These are phyloP conservation scores for Saccharomycopsis crataegensis DNA, from an alignment of 1,139 yeast genomes.

Conservation along the genomic window DNA sequence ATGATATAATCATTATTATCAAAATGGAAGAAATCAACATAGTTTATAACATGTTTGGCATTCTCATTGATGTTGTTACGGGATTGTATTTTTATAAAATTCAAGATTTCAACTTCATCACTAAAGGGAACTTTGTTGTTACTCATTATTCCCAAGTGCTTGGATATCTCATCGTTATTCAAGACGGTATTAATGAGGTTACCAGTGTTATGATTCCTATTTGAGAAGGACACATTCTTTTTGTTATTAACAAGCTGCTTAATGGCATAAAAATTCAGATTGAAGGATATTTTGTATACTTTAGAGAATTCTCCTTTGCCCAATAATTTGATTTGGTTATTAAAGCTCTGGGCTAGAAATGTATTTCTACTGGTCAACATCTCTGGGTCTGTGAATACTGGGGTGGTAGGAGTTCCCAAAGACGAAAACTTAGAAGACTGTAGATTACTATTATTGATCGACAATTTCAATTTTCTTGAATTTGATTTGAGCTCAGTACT, in stretches of 20 bases:
- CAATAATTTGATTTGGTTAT: slow-evolving; percentile 46
- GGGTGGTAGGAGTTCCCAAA: slow-evolving; percentile 19
- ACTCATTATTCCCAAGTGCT: slow-evolving; percentile 41
- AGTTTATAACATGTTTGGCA: slow-evolving; percentile 55
- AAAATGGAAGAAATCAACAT: slow-evolving; percentile 68
- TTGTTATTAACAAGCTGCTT: slow-evolving; percentile 46
- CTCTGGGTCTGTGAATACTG: slow-evolving; percentile 15
- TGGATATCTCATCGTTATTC: slow-evolving; percentile 68
- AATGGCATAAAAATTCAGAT: slow-evolving; percentile 61
- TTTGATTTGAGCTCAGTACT: not conserved
- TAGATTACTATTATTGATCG: not conserved
- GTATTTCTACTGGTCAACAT: slow-evolving; percentile 5
- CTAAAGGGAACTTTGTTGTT: slow-evolving; percentile 38
- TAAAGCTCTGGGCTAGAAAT: slow-evolving; percentile 2
- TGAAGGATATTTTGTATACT: slow-evolving; percentile 70
- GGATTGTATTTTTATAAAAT: slow-evolving; percentile 30
- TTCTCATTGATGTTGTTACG: slow-evolving; percentile 43
- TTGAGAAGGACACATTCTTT: not conserved
- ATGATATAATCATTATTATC: slow-evolving; percentile 64
- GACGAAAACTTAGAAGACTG: not conserved
- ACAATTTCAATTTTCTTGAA: not conserved
- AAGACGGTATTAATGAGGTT: slow-evolving; percentile 26
- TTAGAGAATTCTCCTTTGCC: slow-evolving; percentile 87
- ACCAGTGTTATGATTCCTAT: not conserved
- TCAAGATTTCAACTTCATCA: slow-evolving; percentile 52